Evolutionary conservation across 768 basidiomycete species (phyloP), one percentile per base, ranked within the genome.

Genomic region (Podaxis rugospora): DNA sequence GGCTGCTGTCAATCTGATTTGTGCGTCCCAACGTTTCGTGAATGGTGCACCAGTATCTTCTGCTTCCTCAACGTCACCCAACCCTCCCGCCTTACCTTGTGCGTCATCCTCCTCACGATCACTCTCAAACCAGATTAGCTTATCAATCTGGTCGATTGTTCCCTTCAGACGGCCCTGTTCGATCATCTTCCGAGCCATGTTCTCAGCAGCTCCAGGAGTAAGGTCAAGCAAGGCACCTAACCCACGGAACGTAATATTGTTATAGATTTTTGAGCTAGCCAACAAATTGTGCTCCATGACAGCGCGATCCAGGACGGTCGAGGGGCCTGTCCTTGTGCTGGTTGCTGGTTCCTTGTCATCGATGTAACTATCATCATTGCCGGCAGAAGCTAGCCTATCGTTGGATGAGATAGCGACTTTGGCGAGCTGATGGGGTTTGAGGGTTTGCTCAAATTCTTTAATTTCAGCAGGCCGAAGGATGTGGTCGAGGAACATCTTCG

Each of bases 271-370:
- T 2, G 95, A 96, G 72, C 94, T 95, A 3, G 95, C 94, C 63
- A 98, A 84, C 9, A 99, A 81, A 72, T 99, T 99, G 75, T 99
- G 97, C 71, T 99, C 97, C 89, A 98, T 93, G 50, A 99, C 95
- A 5, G 97, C 97, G 50, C 95, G 86, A 72, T 98, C 97, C 46
- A 99, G 82, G 18, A 99, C 95, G 9, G 95, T 98, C 5, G 93
- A 88, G 2, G 97, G 96, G 1, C 95, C 96, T 44, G 89, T 93
- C 63, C 95, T 84, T 40, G 84, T 92, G 74, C 89, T 92, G 14
- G 81, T 75, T 11, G 76, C 78, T 6, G 85, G 80, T 27, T 87
- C 87, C 28, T 71, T 72, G 47, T 74, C 76, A 58, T 76, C 78
- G 21, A 71, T 71, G 44, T 74, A 66, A 40, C 79, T 83, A 57